Evolutionary conservation across 139 green algal species (phyloP), one percentile per base, ranked within the genome.

Genomic region (Axilococcus clingmanii): DNA sequence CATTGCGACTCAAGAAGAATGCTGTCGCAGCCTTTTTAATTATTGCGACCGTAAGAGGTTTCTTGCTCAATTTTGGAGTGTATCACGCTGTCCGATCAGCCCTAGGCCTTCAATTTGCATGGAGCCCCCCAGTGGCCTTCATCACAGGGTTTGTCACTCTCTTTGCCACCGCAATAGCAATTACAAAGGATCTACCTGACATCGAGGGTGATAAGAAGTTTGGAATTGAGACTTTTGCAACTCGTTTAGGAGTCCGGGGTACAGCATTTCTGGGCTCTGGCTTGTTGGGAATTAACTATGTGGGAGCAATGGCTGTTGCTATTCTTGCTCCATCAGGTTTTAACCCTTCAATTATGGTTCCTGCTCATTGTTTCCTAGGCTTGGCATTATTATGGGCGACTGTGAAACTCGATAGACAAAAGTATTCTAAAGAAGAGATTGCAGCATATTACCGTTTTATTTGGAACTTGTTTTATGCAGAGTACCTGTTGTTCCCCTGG

Each of bases 1-100:
- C 92, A 7, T 56, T 99, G 22, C 77, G 87, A 11, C 77, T 99
- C 16, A 98, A 98, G 76, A 83, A 77, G 31, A 96, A 81, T 52
- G 76, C 91, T 5, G 57, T 98, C 3, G 74, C 87, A 5, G 91
- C 91, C 1, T 98, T 98, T 70, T 38, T 94, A 22, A 98, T 98
- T 75, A 98, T 98, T 36, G 91, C 91, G 43, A 93, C 76, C 9
- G 81, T 98, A 32, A 76, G 92, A 7, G 92, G 92, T 17, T 92
- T 97, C 65, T 74, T 99, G 50, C 79, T 99, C 16, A 99, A 99
- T 68, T 98, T 97, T 71, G 92, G 92, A 0, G 92, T 99, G n/a
- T 97, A 96, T 78, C 75, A 93, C 55, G 88, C 92, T 19, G 86
- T 84, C 0, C 66, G 87, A 4, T 89, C 91, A 14, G 92, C 92